Evolutionary conservation across 345 rosid genomes (phyloP).

Genomic region (Salix brachista): DNA sequence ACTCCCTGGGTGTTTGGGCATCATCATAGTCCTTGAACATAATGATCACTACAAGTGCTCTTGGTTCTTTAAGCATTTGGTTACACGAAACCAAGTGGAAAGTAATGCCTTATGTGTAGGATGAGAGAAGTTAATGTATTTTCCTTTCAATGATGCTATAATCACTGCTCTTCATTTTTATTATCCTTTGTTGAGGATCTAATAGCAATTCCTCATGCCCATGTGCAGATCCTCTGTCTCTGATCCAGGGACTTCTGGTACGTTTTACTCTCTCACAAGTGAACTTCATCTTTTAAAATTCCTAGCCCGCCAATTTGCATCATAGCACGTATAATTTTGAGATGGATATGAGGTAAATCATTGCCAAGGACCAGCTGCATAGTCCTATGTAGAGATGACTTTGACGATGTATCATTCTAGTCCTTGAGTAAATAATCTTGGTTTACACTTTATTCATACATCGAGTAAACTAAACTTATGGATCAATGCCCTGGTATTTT

Average conservation of each 20-base stretch:
- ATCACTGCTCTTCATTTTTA: neutral
- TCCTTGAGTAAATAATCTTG: neutral
- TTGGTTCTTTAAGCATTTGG: neutral
- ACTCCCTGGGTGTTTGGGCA: neutral
- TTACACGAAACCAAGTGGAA: neutral
- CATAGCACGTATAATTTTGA: neutral
- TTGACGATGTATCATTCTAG: neutral
- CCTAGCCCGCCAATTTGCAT: neutral
- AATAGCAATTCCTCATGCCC: neutral
- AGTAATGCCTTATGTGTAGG: neutral
- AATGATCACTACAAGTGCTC: neutral
- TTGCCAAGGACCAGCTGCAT: neutral
- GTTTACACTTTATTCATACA: no score
- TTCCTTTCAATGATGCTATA: neutral
- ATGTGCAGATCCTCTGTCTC: slow-evolving; percentile 73
- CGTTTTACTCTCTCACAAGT: slow-evolving; percentile 3
- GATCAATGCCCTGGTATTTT: no score
- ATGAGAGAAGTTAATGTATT: neutral
- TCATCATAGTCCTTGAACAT: neutral
- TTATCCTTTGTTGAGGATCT: neutral
- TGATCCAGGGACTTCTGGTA: slow-evolving; percentile 74
- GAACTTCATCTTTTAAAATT: neutral
- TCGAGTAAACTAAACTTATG: no score
- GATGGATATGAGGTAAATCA: slow-evolving; percentile 1
- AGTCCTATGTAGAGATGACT: neutral